Conservation (phyloP, 2,329 filamentous ascomycete species). For the Didymosphaeria variabile region DNA sequence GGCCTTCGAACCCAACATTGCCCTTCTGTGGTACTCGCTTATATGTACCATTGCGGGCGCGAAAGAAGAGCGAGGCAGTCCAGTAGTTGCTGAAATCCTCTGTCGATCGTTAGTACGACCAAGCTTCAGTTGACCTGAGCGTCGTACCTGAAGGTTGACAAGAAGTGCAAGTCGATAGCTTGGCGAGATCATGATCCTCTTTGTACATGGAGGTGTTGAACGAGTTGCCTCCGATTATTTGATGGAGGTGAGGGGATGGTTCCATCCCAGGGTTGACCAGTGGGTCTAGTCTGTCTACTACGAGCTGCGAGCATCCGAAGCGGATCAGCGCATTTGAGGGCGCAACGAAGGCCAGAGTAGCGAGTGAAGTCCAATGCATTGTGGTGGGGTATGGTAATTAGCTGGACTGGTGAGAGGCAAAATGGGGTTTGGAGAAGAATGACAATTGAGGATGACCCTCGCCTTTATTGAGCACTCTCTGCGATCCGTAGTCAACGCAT, state of each 20-base stretch:
- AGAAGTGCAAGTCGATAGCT: slow-evolving; percentile 37
- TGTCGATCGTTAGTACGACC: neutral
- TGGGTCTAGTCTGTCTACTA: slow-evolving; percentile 30
- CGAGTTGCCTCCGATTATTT: slow-evolving; percentile 40
- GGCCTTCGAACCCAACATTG: slow-evolving; percentile 39
- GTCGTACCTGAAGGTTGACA: slow-evolving; percentile 32
- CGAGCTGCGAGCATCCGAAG: slow-evolving; percentile 26
- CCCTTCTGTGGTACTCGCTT: slow-evolving; percentile 35
- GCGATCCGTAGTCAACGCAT: neutral
- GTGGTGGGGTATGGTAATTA: neutral
- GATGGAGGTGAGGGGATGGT: slow-evolving; percentile 34
- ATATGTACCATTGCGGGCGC: slow-evolving; percentile 36
- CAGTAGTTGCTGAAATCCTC: slow-evolving; percentile 38
- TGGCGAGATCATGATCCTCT: slow-evolving; percentile 28
- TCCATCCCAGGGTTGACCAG: slow-evolving; percentile 38
- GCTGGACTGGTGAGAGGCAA: neutral
- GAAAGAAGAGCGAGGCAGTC: slow-evolving; percentile 38
- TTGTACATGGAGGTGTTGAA: slow-evolving; percentile 35
- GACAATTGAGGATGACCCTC: neutral
- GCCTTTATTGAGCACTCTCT: slow-evolving; percentile 8
- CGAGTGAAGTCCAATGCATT: slow-evolving; percentile 29
- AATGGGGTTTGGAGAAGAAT: neutral
- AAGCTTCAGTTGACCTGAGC: slow-evolving; percentile 21
- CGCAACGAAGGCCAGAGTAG: slow-evolving; percentile 26
- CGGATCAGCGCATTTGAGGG: slow-evolving; percentile 28